Base-by-base conservation (phyloP, 2,329 filamentous ascomycete species). In the Aaosphaeria arxii region DNA sequence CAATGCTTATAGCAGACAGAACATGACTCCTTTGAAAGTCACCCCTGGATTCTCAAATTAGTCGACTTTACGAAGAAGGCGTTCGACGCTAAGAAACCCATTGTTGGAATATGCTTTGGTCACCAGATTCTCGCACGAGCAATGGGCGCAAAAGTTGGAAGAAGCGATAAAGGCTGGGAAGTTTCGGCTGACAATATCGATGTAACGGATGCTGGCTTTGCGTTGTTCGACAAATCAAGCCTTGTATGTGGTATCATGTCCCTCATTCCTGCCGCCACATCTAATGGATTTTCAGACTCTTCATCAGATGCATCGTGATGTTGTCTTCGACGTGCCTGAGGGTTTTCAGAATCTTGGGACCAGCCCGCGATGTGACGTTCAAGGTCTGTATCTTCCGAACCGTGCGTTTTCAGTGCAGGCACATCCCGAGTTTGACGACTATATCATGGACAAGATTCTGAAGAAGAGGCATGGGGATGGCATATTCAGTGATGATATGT, bases 261-360 rank as follows among this genome's bases (percentile, higher is more conserved):
- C 30, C 32, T n/a, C 24, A 29, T 7, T n/a, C 5, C 24, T 29
- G 31, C 43, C 41, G 17, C 42, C 4, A 39, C 41, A 7, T 17
- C 2, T 40, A 3, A 46, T 4, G 2, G 6, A 11, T 30, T 17
- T 36, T n/a, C 39, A 40, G 39, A 40, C 11, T 11, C 81, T 95
- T 52, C 86, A 91, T 66, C 89, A 95, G 70, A 92, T 95, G 88
- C 90, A 96, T 70, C 82, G 84, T 54, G 89, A 96, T 64, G 81
- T 87, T 35, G 86, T 92, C 5, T 80, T 78, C 57, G 71, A 77
- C 24, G 82, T 83, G 46, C 89, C 89, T 0, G 62, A 75, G 5
- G 81, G 78, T 46, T 80, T 86, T 2, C 76, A 85, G 47, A 70
- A 76, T 2, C 76, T 95, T 2, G 89, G 83, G 2, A 79, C 77